phyloP scores from a whole-genome alignment of 192 early-diverging fungal species.

The Chytriomyces confervae region DNA sequence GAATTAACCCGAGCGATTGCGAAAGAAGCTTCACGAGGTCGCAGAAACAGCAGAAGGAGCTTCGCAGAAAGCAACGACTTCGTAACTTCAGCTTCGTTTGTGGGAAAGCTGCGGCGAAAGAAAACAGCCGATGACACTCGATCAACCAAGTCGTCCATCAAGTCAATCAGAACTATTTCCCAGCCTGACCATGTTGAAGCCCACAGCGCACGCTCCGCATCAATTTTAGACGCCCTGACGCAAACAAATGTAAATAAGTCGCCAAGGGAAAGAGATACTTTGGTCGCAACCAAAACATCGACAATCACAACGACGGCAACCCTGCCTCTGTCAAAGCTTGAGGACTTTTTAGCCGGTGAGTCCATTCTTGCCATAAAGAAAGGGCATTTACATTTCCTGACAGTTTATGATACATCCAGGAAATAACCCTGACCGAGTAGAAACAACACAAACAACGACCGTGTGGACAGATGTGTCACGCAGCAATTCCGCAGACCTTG shows the following conservation, averaged over 20 bases:
- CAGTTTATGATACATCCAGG: too few relatives aligned
- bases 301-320: constrained; percentile 7
- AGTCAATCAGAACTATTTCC: background rate
- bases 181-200: background rate
- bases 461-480: too few relatives aligned
- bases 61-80: too few relatives aligned
- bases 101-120: background rate
- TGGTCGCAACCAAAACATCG: background rate
- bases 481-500: too few relatives aligned
- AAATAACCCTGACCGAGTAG: too few relatives aligned
- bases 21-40: too few relatives aligned
- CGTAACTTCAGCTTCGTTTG: too few relatives aligned
- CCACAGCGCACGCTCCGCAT: background rate
- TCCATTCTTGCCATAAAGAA: background rate
- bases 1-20: too few relatives aligned
- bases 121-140: background rate
- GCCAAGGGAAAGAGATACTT: background rate
- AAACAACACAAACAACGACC: too few relatives aligned
- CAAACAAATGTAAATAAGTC: background rate
- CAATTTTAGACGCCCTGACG: background rate
- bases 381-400: too few relatives aligned
- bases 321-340: constrained; percentile 10
- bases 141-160: background rate
- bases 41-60: too few relatives aligned
- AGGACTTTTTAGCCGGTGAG: constrained; percentile 16